Conservation (phyloP, 768 basidiomycete species). For the Collybia sp. region DNA sequence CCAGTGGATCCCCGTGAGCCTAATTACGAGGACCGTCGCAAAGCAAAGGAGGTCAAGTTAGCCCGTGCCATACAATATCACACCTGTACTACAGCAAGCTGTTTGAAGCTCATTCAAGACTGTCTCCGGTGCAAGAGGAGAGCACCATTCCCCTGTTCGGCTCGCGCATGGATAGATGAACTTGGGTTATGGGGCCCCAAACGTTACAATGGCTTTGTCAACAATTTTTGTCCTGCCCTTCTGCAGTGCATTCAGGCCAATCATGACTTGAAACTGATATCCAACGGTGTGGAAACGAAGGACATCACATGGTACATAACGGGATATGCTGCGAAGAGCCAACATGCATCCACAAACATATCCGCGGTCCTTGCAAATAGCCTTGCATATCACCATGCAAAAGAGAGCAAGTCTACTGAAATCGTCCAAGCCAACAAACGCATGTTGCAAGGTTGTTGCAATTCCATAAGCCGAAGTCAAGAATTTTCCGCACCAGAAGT, state of each 20-base stretch:
- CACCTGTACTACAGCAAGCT: constrained; percentile 17
- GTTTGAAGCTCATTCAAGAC: too few relatives aligned
- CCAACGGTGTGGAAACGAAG: constrained; percentile 25
- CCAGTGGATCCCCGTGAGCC: constrained; percentile 23
- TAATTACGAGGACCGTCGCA: constrained; percentile 5
- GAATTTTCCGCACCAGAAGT: constrained; percentile 35
- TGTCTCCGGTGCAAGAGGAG: too few relatives aligned
- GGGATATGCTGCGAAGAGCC: constrained; percentile 35
- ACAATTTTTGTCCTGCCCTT: constrained; percentile 21
- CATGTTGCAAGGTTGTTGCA: constrained; percentile 26
- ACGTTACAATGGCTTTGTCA: constrained; percentile 14
- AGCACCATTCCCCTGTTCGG: constrained; percentile 20
- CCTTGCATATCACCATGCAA: constrained; percentile 18
- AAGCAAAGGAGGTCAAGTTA: constrained; percentile 12
- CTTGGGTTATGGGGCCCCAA: constrained; percentile 24
- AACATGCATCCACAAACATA: constrained; percentile 24
- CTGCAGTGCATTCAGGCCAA: constrained; percentile 22
- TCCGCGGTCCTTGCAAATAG: constrained; percentile 30
- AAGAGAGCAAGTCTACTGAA: constrained; percentile 6
- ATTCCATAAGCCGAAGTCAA: constrained; percentile 24
- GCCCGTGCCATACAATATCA: constrained; percentile 27
- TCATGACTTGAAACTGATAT: constrained; percentile 33
- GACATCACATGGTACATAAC: constrained; percentile 32
- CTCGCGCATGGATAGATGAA: constrained; percentile 16
- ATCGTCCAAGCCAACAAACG: constrained; percentile 15